phyloP scores from a whole-genome alignment of 768 basidiomycete species.

The Candolleomyces aberdarensis region DNA sequence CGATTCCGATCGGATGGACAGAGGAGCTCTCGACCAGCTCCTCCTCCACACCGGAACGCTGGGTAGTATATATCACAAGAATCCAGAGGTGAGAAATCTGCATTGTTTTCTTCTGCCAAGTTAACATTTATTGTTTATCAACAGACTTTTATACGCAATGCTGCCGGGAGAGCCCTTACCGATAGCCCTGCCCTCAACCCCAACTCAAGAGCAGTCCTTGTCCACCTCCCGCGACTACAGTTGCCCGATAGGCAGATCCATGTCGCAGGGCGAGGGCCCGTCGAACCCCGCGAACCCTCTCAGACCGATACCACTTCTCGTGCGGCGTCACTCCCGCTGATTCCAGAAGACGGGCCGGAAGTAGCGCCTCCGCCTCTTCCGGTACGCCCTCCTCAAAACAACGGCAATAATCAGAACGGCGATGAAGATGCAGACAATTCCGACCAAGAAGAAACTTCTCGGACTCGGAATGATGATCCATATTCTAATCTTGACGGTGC shows the following conservation, averaged over 20 bases:
- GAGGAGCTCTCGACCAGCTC: constrained; percentile 92
- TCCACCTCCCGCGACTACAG: constrained; percentile 53
- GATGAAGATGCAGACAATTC: constrained; percentile 21
- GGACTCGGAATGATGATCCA: constrained; percentile 50
- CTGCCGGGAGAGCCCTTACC: constrained; percentile 73
- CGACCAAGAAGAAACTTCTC: constrained; percentile 21
- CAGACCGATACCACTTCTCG: constrained; percentile 9
- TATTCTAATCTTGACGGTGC: constrained; percentile 81
- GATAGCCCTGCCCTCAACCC: constrained; percentile 91
- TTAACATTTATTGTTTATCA: neutral
- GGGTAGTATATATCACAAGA: constrained; percentile 97
- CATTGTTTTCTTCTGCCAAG: neutral
- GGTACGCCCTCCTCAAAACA: constrained; percentile 10
- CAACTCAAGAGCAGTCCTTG: constrained; percentile 69
- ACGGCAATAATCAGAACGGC: constrained; percentile 26
- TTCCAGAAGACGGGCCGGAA: constrained; percentile 25
- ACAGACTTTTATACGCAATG: constrained; percentile 91
- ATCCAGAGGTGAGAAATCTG: constrained; percentile 66
- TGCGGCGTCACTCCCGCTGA: constrained; percentile 15
- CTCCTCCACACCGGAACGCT: constrained; percentile 91
- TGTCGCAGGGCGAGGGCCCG: constrained; percentile 63
- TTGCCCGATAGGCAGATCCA: constrained; percentile 44
- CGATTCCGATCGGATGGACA: constrained; percentile 96
- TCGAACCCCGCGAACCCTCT: constrained; percentile 37
- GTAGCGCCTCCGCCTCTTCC: constrained; percentile 32